Base-by-base conservation (phyloP, 2,329 filamentous ascomycete species). In the Furcasterigmium furcatum region DNA sequence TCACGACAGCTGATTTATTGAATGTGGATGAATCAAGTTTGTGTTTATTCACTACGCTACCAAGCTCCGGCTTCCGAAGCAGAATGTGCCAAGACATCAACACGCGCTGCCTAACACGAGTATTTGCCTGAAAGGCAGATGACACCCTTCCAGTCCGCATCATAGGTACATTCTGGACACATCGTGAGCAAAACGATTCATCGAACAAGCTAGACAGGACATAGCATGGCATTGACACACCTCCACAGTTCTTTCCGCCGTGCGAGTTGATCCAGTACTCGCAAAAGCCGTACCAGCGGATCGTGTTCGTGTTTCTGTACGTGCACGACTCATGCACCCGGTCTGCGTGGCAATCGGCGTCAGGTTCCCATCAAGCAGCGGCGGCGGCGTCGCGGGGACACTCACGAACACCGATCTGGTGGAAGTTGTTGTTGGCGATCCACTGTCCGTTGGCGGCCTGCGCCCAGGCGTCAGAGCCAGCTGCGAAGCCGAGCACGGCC, bases 311-410 rank as follows among this genome's bases (percentile, higher is more conserved):
- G 44, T 45, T 45, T 38, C 40, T 45, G 16, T 22, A 41, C 21
- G 44, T 45, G 44, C 44, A 45, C 14, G 44, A 38, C 21, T 45
- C 44, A 3, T 45, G 44, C n/a, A 45, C 44, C n/a, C 29, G 40
- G 9, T 25, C 43, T 45, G n/a, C 4, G 18, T 24, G 20, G n/a
- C n/a, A 35, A 13, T 20, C 16, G 19, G 14, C 18, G 14, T 34
- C 20, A 41, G 27, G 20, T 19, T 32, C 7, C 7, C 2, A 18
- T 9, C 19, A 21, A 9, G 16, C 9, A 34, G 1, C 12, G 1
- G 2, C 14, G 3, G 3, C 16, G 29, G 29, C 5, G 1, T 7
- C n/a, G n/a, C n/a, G n/a, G n/a, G 36, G 16, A 9, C 21, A 45
- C 44, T 35, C 20, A 41, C 44, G 35, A 4, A 36, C 44, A 8